Evolutionary conservation across 345 rosid genomes (phyloP).

Genomic region (Leavenworthia alabamica): DNA sequence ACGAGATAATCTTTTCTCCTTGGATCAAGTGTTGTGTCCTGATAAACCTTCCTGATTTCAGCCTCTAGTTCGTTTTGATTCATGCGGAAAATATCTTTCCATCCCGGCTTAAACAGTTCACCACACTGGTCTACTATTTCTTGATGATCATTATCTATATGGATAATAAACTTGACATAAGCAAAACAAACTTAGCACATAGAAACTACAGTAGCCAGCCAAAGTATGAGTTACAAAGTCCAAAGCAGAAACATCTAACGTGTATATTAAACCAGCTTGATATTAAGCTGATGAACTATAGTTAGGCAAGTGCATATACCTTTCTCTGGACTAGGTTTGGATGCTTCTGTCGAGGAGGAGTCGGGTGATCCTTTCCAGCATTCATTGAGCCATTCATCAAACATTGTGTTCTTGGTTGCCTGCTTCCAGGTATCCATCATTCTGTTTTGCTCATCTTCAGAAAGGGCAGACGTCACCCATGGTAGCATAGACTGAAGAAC

Average conservation of each 20-base stretch:
- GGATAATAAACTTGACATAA: slow-evolving; percentile 19
- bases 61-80: slow-evolving; percentile 89
- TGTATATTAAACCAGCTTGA: too few relatives aligned
- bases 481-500: slow-evolving; percentile 91
- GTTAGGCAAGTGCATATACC: slow-evolving; percentile 34
- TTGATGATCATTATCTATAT: slow-evolving; percentile 45
- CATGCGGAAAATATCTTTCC: slow-evolving; percentile 94
- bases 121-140: slow-evolving; percentile 62
- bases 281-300: slow-evolving; percentile 4
- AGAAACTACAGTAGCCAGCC: too few relatives aligned
- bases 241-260: too few relatives aligned
- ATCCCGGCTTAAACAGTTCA: slow-evolving; percentile 87
- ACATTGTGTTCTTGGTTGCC: slow-evolving; percentile 91
- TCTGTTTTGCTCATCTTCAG: slow-evolving; percentile 79
- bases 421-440: slow-evolving; percentile 98
- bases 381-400: slow-evolving; percentile 86
- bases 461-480: slow-evolving; percentile 89
- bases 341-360: slow-evolving; percentile 42
- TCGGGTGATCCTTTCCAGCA: slow-evolving; percentile 56
- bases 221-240: too few relatives aligned
- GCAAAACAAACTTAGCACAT: too few relatives aligned
- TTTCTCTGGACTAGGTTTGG: slow-evolving; percentile 41
- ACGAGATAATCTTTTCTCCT: slow-evolving; percentile 80
- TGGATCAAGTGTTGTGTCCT: slow-evolving; percentile 86
- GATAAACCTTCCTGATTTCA: slow-evolving; percentile 79